A percentile compares a stretch with the other conserved stretches of the same genome.
Conservation (phyloP, 1,139 yeast genomes). For the Eremothecium cymbalariae region DNA sequence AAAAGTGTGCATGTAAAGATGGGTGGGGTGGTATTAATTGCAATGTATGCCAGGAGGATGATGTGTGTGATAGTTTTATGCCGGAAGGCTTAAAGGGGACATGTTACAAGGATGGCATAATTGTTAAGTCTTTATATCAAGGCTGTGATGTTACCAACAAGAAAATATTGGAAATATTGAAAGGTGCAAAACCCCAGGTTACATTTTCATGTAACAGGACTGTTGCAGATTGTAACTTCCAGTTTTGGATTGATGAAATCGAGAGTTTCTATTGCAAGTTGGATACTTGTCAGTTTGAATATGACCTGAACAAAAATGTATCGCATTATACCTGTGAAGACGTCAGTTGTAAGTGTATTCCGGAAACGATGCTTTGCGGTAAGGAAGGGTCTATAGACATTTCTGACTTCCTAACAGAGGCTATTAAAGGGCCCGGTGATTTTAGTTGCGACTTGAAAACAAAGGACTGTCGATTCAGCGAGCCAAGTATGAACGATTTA, state of each 20-base stretch:
- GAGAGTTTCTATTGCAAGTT: constrained; percentile 90
- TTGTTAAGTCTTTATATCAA: constrained; percentile 74
- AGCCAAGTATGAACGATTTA: constrained; percentile 92
- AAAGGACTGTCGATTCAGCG: constrained; percentile 68
- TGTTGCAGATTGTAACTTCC: constrained; percentile 67
- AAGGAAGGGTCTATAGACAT: constrained; percentile 90
- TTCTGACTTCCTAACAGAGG: constrained; percentile 82
- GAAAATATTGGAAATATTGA: constrained; percentile 70
- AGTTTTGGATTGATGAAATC: constrained; percentile 86
- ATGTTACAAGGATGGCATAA: constrained; percentile 80
- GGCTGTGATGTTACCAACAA: constrained; percentile 92
- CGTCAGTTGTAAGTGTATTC: constrained; percentile 77
- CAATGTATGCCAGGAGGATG: constrained; percentile 66
- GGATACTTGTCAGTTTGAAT: constrained; percentile 57
- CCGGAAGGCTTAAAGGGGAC: constrained; percentile 85
- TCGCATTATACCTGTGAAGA: constrained; percentile 73
- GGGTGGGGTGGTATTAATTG: constrained; percentile 97
- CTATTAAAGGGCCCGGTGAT: constrained; percentile 89
- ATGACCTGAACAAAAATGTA: constrained; percentile 52
- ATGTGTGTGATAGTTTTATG: constrained; percentile 76
- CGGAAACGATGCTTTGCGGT: constrained; percentile 91
- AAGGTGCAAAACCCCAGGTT: constrained; percentile 82
- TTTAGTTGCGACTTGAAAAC: constrained; percentile 65
- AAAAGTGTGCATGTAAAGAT: constrained; percentile 56
- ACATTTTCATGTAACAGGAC: constrained; percentile 80